Base-by-base conservation (phyloP, 768 basidiomycete species). In the Podaxis carcinomalis region DNA sequence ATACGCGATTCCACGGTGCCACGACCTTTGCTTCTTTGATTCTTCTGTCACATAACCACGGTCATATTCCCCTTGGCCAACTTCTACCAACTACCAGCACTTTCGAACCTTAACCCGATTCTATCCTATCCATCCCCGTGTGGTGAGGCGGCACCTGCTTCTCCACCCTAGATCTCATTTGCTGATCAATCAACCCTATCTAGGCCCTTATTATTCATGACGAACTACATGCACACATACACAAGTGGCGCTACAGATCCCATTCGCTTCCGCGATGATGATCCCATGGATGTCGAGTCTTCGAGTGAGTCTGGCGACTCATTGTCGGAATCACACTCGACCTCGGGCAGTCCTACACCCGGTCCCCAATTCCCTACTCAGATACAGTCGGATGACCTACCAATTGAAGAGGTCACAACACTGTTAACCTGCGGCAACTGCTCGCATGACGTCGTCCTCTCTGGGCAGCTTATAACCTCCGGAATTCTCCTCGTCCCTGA, bases 351-450 rank as follows among this genome's bases (percentile, higher is more conserved):
- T 11, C 57, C 57, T n/a, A 58, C 57, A 23, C 57, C 57, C 19
- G 57, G 49, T 14, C 57, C 35, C 13, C 57, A 58, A 9, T 10
- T 32, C 7, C 57, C 28, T 27, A 35, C 37, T 21, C 57, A 39
- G 16, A 25, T 28, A 32, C 57, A 58, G 27, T 51, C 47, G 9
- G 35, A 51, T 21, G 49, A 39, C 23, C n/a, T 51, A 21, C 59
- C 59, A 32, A 51, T 60, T n/a, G 40, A 60, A 39, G 51, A 47
- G 11, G 39, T 60, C 10, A 60, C 59, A 44, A 60, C 59, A 2
- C 51, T 60, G n/a, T 28, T 60, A 14, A 60, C 59, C 42, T 60
- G 59, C 35, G 59, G 59, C 25, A 53, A 60, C 52, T 60, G 59
- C 59, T 54, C 32, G 21, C 59, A 60, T 27, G 59, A 60, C 23